Conservation (phyloP, 371 early-diverging fungal species). For the Mortierella sp. region DNA sequence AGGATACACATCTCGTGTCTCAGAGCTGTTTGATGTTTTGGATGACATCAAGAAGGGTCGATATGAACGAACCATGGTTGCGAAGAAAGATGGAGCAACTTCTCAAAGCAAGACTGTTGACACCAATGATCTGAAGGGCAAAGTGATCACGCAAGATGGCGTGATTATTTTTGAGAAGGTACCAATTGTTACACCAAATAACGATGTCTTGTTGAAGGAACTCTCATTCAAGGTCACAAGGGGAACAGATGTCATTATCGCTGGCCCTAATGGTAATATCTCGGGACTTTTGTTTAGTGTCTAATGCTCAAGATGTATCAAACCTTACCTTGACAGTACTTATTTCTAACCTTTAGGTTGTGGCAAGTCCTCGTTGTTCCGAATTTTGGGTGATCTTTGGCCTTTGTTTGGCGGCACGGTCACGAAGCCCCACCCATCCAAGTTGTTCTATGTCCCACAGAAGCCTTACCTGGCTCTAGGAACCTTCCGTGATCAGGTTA, state of each 20-base stretch:
- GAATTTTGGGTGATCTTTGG: conserved; percentile 94
- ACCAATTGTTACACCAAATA: conserved; percentile 94
- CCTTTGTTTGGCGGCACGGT: conserved; percentile 88
- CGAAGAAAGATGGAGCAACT: conserved; percentile 56
- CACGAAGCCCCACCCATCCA: conserved; percentile 80
- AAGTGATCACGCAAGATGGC: conserved; percentile 70
- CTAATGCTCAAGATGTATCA: background rate
- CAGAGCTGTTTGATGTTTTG: conserved; percentile 81
- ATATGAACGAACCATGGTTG: conserved; percentile 74
- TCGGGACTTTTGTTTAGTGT: background rate
- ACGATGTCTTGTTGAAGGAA: conserved; percentile 86
- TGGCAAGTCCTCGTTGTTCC: conserved; percentile 92
- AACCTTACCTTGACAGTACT: background rate
- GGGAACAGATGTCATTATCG: conserved; percentile 89
- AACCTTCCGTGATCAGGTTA: conserved; percentile 92
- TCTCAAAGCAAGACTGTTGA: conserved; percentile 60
- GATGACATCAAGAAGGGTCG: conserved; percentile 76
- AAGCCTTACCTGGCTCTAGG: conserved; percentile 94
- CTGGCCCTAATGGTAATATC: conserved; percentile 88
- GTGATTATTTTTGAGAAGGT: conserved; percentile 90
- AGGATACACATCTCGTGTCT: conserved; percentile 82
- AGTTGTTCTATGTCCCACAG: conserved; percentile 95
- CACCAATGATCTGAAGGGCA: conserved; percentile 69
- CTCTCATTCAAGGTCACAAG: conserved; percentile 86
- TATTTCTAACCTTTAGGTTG: conserved; percentile 6